Evolutionary conservation across 768 basidiomycete genomes (phyloP).

Genomic region (Serendipita sp.): DNA sequence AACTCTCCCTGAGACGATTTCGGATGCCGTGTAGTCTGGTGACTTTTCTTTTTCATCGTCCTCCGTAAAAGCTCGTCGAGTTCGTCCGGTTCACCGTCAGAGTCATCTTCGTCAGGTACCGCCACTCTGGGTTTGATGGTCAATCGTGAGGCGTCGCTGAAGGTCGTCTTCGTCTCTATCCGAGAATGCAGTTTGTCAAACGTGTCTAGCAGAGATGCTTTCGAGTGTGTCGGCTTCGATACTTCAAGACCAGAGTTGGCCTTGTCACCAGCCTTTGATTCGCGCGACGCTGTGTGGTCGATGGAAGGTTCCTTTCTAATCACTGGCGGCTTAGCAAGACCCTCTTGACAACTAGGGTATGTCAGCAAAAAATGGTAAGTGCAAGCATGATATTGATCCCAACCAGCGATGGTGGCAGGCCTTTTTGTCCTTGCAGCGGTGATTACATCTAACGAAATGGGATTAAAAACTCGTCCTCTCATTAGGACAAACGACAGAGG

Average conservation of each 20-base stretch:
- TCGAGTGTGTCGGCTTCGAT: too few relatives aligned
- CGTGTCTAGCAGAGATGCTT: constrained; percentile 1
- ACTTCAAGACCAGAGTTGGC: too few relatives aligned
- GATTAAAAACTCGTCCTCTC: too few relatives aligned
- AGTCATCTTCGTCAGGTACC: background rate
- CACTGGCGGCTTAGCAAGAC: constrained; percentile 34
- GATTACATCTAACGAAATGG: constrained; percentile 65
- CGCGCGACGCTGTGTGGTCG: too few relatives aligned
- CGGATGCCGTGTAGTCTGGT: too few relatives aligned
- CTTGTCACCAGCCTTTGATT: too few relatives aligned
- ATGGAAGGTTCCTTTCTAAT: too few relatives aligned
- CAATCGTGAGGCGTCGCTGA: background rate
- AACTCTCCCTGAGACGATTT: too few relatives aligned
- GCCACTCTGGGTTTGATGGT: background rate
- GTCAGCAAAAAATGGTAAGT: constrained; percentile 2
- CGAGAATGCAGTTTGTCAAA: constrained; percentile 6
- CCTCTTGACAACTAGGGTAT: constrained; percentile 52
- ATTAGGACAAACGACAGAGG: too few relatives aligned
- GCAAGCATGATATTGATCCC: background rate
- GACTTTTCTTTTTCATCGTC: background rate
- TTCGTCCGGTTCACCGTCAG: background rate
- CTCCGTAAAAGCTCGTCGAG: background rate
- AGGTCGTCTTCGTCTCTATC: background rate
- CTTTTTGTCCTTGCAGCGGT: constrained; percentile 62
- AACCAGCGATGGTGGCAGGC: constrained; percentile 68